Percentiles rank a stretch among this genome's conserved stretches.
Conservation (phyloP, 768 basidiomycete genomes). For the Lactarius tabidus region DNA sequence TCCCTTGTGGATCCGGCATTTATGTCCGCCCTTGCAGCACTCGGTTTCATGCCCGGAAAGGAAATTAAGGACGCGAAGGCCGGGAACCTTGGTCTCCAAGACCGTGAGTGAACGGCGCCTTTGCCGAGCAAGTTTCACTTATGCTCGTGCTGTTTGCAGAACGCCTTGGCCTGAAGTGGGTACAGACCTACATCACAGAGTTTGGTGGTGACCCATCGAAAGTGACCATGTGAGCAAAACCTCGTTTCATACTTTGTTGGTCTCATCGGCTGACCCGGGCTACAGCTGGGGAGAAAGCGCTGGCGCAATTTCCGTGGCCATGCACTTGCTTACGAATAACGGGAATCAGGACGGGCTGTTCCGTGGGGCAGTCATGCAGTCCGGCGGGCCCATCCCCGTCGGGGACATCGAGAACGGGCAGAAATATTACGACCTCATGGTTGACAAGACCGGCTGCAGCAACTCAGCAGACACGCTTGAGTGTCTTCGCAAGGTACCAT, state of each 20-base stretch:
- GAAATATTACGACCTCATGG: constrained; percentile 41
- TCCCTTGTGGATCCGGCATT: not conserved
- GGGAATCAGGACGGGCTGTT: constrained; percentile 39
- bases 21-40: constrained; percentile 29
- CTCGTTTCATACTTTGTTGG: constrained; percentile 1
- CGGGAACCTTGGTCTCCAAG: constrained; percentile 63
- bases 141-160: constrained; percentile 34
- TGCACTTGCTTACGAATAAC: constrained; percentile 43
- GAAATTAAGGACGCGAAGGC: constrained; percentile 50
- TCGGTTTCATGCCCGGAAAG: constrained; percentile 50
- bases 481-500: constrained; percentile 42
- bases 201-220: constrained; percentile 65
- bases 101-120: constrained; percentile 42
- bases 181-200: constrained; percentile 56
- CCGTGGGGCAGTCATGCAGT: constrained; percentile 45
- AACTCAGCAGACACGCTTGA: constrained; percentile 36
- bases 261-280: constrained; percentile 5
- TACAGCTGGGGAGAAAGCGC: constrained; percentile 49
- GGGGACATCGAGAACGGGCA: constrained; percentile 33
- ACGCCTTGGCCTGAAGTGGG: constrained; percentile 56
- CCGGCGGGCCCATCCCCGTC: constrained; percentile 36
- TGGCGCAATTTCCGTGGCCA: constrained; percentile 45
- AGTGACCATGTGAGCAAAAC: constrained; percentile 48
- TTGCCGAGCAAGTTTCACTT: not conserved
- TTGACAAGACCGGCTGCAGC: constrained; percentile 37